Conservation (phyloP, 352 stramenopile species). For the Pilasporangium apinafurcum region DNA sequence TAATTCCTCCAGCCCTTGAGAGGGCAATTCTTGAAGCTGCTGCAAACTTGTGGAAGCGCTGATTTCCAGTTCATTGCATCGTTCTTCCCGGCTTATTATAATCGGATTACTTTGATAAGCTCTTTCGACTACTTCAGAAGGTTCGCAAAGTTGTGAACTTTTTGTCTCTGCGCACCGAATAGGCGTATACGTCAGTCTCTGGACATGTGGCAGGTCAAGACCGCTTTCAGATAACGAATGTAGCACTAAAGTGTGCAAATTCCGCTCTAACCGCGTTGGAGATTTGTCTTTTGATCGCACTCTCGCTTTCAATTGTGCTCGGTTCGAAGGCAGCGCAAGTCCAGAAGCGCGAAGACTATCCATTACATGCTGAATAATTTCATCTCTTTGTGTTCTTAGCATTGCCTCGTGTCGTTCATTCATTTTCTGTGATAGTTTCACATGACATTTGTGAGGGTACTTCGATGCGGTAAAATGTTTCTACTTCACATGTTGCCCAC, state of each 20-base stretch:
- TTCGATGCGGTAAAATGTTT: background rate
- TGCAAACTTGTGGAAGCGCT: no score
- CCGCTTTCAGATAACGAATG: slow-evolving; percentile 60
- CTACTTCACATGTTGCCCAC: slow-evolving; percentile 1
- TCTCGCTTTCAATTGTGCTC: background rate
- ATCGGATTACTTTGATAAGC: background rate
- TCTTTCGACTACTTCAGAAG: background rate
- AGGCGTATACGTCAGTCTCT: slow-evolving; percentile 3
- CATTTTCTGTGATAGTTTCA: slow-evolving; percentile 10
- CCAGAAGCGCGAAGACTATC: slow-evolving; percentile 32
- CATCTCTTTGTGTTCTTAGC: slow-evolving; percentile 42
- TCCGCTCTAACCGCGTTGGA: slow-evolving; percentile 29
- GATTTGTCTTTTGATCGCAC: slow-evolving; percentile 4
- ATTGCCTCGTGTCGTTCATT: slow-evolving; percentile 35
- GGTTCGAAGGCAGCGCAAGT: background rate
- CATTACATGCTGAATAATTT: slow-evolving; percentile 60
- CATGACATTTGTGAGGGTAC: background rate
- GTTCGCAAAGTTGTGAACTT: background rate
- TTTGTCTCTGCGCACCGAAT: background rate
- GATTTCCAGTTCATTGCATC: no score
- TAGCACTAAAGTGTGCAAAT: slow-evolving; percentile 36
- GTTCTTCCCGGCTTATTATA: background rate
- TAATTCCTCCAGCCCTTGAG: no score
- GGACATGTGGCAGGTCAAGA: slow-evolving; percentile 54
- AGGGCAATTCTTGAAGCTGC: no score